phyloP scores from a whole-genome alignment of 441 rosid genomes.

The Capsella rubella region DNA sequence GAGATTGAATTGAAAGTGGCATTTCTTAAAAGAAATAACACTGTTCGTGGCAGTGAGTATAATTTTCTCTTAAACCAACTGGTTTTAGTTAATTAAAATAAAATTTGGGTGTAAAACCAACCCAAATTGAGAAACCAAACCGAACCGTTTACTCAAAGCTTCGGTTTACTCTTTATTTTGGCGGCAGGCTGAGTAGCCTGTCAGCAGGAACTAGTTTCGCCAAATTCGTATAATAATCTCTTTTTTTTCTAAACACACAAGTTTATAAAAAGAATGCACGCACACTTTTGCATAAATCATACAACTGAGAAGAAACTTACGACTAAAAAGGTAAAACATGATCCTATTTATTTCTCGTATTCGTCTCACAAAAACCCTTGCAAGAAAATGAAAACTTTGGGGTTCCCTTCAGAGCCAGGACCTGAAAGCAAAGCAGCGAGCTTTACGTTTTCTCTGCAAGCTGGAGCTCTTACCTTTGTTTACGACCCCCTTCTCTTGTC shows the following conservation, averaged over 20 bases:
- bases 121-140: no score
- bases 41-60: no score
- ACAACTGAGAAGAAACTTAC: slow-evolving; percentile 10
- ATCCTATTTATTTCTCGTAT: no score
- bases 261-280: slow-evolving; percentile 3
- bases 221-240: not conserved
- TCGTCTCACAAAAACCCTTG: not conserved
- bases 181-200: not conserved
- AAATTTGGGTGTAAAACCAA: not conserved
- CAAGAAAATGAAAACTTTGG: not conserved
- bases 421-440: slow-evolving; percentile 35
- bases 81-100: not conserved
- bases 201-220: not conserved
- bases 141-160: not conserved
- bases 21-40: no score
- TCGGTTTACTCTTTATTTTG: not conserved
- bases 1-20: no score
- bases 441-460: slow-evolving; percentile 34
- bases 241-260: not conserved
- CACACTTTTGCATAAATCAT: slow-evolving; percentile 19
- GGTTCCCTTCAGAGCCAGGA: slow-evolving; percentile 34
- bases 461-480: slow-evolving; percentile 23
- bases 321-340: not conserved
- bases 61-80: not conserved
- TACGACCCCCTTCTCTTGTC: not conserved